Evolutionary conservation across 352 stramenopile genomes (phyloP), one percentile per base, ranked within the genome.

Genomic region (Thalassiosira hispida): DNA sequence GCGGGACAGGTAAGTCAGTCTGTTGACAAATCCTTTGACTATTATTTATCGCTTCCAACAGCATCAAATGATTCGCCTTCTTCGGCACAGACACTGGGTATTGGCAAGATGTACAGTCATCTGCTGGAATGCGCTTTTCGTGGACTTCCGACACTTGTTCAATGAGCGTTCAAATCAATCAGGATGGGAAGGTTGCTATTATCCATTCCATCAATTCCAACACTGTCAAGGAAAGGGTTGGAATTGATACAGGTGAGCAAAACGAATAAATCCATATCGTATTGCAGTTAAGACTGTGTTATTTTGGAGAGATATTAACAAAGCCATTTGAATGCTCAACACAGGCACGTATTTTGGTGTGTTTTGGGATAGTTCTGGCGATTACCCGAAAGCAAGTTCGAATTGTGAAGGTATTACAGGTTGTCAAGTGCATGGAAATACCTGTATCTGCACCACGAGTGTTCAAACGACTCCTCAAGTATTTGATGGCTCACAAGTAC

Each of bases 341-440:
- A n/a, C 53, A 61, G 65, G 73, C 16, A 81, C 73, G 23, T 84
- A 81, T 52, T 84, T 80, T 63, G 63, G 70, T n/a, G 77, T 69
- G 1, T 29, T 84, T 29, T 84, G 77, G 77, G 63, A 47, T 4
- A 46, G 66, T 47, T 29, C 59, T 42, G 74, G 62, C 4, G 33
- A 38, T 3, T 84, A 77, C 42, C 77, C 77, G 27, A 25, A 64
- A 53, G 46, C 40, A 25, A 38, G 22, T 51, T 59, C 40, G 14
- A 73, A 73, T 29, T 77, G 68, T 69, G 59, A n/a, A 20, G 63
- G 60, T 9, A 47, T 68, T 44, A 11, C 33, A 7, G 35, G 29
- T 27, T 84, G 77, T 61, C 2, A 61, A 46, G 77, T 80, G 52
- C 55, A 73, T 6, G 49, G 18, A 6, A 42, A 55, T 12, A 81